Conservation (phyloP, 2,329 filamentous ascomycete genomes). For the Teratosphaeria zuluensis region DNA sequence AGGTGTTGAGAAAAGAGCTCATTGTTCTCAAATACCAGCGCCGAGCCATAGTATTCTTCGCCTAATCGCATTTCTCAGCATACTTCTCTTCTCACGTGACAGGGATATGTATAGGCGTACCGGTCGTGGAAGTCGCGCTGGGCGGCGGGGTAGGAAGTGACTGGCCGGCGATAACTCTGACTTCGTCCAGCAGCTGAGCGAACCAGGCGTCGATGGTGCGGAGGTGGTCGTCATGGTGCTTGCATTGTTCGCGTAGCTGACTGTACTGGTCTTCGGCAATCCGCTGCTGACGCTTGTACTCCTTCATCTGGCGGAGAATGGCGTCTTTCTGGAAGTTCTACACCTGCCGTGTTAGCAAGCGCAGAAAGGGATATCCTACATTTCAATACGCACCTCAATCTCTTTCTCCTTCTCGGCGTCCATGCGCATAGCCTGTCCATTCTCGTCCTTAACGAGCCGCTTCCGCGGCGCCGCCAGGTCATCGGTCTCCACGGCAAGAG, state of each 20-base stretch:
- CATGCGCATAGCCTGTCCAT: conserved; percentile 59
- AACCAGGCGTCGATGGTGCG: conserved; percentile 90
- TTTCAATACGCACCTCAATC: conserved; percentile 56
- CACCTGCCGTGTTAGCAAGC: conserved; percentile 1
- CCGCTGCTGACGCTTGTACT: conserved; percentile 85
- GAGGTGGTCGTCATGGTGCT: conserved; percentile 85
- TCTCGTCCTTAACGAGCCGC: conserved; percentile 68
- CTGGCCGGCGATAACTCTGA: conserved; percentile 34
- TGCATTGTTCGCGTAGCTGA: conserved; percentile 66
- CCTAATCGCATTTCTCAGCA: conserved; percentile 24
- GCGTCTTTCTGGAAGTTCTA: conserved; percentile 92
- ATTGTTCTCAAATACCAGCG: conserved; percentile 44
- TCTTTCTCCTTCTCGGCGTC: conserved; percentile 59
- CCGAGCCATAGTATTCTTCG: conserved; percentile 39
- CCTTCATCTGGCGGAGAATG: conserved; percentile 93
- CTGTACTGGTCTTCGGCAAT: conserved; percentile 72
- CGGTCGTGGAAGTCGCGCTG: conserved; percentile 19
- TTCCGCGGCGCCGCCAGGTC: conserved; percentile 84
- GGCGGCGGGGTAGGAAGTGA: conserved; percentile 21
- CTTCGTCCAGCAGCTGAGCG: conserved; percentile 56
- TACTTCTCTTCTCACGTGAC: conserved; percentile 17
- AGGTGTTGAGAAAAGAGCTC: conserved; percentile 69
- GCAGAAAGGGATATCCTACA: background rate
- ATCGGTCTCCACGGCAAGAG: conserved; percentile 67
- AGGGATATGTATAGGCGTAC: conserved; percentile 17